Conservation (phyloP, 306 rosid genomes). For the Luffa acutangula region DNA sequence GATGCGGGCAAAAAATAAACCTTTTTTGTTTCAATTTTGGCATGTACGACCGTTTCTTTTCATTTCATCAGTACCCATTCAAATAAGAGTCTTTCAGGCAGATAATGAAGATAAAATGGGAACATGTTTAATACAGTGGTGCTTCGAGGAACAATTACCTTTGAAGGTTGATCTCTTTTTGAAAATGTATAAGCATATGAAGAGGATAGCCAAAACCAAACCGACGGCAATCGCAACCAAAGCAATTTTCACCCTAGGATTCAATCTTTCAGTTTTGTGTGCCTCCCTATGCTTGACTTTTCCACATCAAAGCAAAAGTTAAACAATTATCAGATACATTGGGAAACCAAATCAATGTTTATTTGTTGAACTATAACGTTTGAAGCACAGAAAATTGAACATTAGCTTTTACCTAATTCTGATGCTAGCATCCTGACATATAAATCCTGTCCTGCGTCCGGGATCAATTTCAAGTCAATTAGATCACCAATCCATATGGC, state of each 20-base stretch:
- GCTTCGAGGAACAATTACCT: constrained; percentile 10
- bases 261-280: neutral
- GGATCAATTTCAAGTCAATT: constrained; percentile 23
- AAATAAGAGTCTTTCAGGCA: neutral
- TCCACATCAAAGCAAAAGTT: neutral
- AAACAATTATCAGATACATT: neutral
- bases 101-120: neutral
- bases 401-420: constrained; percentile 33
- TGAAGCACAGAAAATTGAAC: neutral
- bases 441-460: constrained; percentile 28
- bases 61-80: neutral
- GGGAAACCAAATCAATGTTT: neutral
- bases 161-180: constrained; percentile 11
- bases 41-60: neutral
- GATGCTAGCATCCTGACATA: constrained; percentile 41
- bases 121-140: neutral
- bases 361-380: neutral
- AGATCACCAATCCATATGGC: constrained; percentile 61
- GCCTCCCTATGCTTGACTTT: neutral
- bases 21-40: neutral
- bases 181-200: constrained; percentile 13
- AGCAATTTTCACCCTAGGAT: constrained; percentile 18
- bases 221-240: constrained; percentile 8
- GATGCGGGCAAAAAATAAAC: neutral
- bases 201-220: constrained; percentile 11